Conservation (phyloP, 202 grass and related monocot genomes). For the Setaria viridis region DNA sequence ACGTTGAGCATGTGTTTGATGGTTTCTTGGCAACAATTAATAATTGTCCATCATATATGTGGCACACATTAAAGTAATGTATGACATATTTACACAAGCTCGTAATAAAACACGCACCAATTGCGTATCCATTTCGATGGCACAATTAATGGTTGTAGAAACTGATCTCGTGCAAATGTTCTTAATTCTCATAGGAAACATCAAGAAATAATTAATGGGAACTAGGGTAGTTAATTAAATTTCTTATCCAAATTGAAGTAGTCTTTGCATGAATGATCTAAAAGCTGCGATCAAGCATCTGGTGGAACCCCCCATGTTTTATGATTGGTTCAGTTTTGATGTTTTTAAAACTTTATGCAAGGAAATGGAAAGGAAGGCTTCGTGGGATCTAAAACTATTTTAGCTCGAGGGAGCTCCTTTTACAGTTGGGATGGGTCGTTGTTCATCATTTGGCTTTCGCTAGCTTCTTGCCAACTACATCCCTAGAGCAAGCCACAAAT, state of each 20-base stretch:
- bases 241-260: background rate
- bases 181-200: background rate
- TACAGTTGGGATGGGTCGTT: background rate
- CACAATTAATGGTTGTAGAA: constrained; percentile 12
- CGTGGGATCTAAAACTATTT: constrained; percentile 1
- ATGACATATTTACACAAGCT: background rate
- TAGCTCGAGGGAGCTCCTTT: background rate
- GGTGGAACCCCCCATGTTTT: background rate
- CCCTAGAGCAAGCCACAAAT: background rate
- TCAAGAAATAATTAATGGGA: background rate
- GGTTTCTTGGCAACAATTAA: background rate
- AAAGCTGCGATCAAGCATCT: background rate
- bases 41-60: background rate
- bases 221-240: background rate
- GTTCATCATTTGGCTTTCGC: constrained; percentile 20
- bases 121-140: background rate
- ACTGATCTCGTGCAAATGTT: background rate
- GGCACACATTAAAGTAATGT: background rate
- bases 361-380: background rate
- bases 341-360: background rate
- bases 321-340: background rate
- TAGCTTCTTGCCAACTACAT: background rate
- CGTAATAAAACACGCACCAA: background rate
- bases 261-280: background rate
- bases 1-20: background rate